A percentile compares a stretch with the other conserved stretches of the same genome.
Conservation (phyloP, 1,284 basidiomycete genomes). For the Leccinum pachyderme region DNA sequence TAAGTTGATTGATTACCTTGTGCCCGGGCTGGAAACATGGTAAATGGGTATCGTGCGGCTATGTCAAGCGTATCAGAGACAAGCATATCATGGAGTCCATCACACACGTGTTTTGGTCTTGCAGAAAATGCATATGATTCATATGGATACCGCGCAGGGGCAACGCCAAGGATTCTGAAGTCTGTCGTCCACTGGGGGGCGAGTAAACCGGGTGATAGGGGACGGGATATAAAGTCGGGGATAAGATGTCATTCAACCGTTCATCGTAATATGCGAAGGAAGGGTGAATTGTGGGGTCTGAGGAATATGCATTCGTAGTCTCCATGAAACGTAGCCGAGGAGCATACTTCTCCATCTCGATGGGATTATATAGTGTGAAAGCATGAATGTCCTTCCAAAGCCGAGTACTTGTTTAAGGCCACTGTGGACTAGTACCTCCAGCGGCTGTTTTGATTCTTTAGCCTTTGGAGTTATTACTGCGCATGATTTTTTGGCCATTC, state of each 20-base stretch:
- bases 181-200: background rate
- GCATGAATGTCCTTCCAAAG: background rate
- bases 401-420: background rate
- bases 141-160: background rate
- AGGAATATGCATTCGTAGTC: background rate
- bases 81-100: background rate
- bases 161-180: background rate
- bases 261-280: background rate
- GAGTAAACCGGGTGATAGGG: background rate
- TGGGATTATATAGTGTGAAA: background rate
- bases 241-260: background rate
- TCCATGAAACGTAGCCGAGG: background rate
- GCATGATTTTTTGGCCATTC: background rate
- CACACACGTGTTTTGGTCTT: background rate
- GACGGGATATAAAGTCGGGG: background rate
- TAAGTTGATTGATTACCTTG: background rate
- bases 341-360: background rate
- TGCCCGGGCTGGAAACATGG: background rate
- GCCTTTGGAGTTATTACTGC: background rate
- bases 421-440: background rate
- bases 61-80: background rate
- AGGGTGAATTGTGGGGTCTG: background rate
- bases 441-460: background rate
- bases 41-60: background rate
- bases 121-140: background rate